These are phyloP conservation scores for Triglochin maritima DNA, from an alignment of 106 monocot species.

Conservation along the genomic window DNA sequence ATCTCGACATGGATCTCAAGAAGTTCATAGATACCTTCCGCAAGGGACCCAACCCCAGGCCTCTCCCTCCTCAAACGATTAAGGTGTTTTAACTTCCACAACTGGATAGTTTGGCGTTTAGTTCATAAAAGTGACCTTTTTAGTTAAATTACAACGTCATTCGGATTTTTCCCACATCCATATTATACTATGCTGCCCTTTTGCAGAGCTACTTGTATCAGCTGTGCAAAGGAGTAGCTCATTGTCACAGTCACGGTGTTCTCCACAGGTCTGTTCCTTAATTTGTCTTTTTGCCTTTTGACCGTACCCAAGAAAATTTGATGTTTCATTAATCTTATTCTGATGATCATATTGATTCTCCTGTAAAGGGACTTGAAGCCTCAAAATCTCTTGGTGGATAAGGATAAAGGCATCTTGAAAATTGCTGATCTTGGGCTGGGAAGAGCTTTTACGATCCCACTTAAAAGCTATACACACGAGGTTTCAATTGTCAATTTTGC, in stretches of 20 bases:
- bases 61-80: slow-evolving; percentile 42
- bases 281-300: background rate
- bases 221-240: slow-evolving; percentile 92
- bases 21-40: slow-evolving; percentile 71
- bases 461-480: slow-evolving; percentile 99
- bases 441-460: slow-evolving; percentile 76
- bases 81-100: slow-evolving; percentile 29
- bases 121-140: no score
- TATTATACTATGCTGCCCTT: background rate
- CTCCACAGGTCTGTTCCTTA: slow-evolving; percentile 62
- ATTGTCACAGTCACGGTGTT: slow-evolving; percentile 95
- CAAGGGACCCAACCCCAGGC: slow-evolving; percentile 55
- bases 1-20: slow-evolving; percentile 92
- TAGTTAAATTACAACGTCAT: no score
- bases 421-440: slow-evolving; percentile 98
- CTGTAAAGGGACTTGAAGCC: slow-evolving; percentile 84
- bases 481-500: slow-evolving; percentile 12
- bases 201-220: slow-evolving; percentile 91
- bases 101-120: background rate
- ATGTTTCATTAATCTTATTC: background rate
- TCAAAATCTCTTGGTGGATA: slow-evolving; percentile 92
- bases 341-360: background rate
- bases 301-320: background rate
- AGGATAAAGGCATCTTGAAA: slow-evolving; percentile 87
- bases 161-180: no score